These are phyloP conservation scores for Geoglossum glabrum DNA, from an alignment of 495 filamentous ascomycete species.

Conservation along the genomic window DNA sequence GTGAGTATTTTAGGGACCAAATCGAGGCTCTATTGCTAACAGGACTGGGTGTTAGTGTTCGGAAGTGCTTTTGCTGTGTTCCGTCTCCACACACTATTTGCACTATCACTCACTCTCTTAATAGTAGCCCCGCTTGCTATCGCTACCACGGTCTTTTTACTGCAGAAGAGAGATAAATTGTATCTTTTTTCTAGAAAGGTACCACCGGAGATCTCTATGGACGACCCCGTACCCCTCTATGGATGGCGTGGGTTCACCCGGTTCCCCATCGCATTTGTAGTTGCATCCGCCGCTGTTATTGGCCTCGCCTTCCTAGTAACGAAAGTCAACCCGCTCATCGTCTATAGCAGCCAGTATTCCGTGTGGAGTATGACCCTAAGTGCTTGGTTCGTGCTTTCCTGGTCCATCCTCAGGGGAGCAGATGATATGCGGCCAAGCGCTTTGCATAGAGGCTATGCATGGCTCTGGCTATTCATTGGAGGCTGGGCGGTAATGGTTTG, in stretches of 20 bases:
- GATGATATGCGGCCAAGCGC: slow-evolving; percentile 73
- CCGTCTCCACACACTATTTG: slow-evolving; percentile 61
- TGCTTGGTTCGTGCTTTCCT: slow-evolving; percentile 58
- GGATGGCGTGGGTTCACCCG: slow-evolving; percentile 69
- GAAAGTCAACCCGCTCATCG: slow-evolving; percentile 70
- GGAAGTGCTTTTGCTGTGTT: slow-evolving; percentile 66
- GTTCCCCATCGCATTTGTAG: slow-evolving; percentile 54
- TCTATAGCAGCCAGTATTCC: slow-evolving; percentile 69
- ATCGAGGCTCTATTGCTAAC: not conserved
- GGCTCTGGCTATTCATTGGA: slow-evolving; percentile 63
- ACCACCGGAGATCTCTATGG: slow-evolving; percentile 33
- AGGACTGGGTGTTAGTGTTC: slow-evolving; percentile 28
- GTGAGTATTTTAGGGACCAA: not conserved
- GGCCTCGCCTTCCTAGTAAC: slow-evolving; percentile 54
- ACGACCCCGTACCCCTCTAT: slow-evolving; percentile 41
- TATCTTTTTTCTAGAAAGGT: slow-evolving; percentile 56
- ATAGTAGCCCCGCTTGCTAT: slow-evolving; percentile 56
- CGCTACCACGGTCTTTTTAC: slow-evolving; percentile 40
- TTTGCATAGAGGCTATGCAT: slow-evolving; percentile 58
- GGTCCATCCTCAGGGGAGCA: slow-evolving; percentile 67
- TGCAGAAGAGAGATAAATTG: slow-evolving; percentile 50
- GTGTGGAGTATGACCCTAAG: slow-evolving; percentile 77
- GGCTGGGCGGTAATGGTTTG: slow-evolving; percentile 53
- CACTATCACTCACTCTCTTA: slow-evolving; percentile 63
- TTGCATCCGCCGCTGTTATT: slow-evolving; percentile 48